Percentiles rank a stretch among this genome's conserved stretches.
These are phyloP conservation scores for Colletotrichum sidae DNA, from an alignment of 2,329 filamentous ascomycete genomes.

Conservation along the genomic window DNA sequence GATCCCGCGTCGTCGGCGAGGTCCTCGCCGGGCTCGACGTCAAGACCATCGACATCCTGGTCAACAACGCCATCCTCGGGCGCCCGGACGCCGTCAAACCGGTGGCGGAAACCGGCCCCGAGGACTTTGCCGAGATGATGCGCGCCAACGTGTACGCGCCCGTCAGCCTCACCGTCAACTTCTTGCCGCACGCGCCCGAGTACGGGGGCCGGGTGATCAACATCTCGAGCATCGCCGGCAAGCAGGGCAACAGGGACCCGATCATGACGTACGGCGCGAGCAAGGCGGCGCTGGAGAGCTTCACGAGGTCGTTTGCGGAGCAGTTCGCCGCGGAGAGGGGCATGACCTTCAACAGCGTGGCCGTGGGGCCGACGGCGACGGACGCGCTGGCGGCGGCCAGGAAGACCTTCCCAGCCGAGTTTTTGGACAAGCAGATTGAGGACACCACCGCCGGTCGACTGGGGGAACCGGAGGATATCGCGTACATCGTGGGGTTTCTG, in stretches of 20 bases:
- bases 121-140: constrained; percentile 15
- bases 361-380: constrained; percentile 44
- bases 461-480: constrained; percentile 21
- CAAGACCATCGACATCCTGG: constrained; percentile 21
- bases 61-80: constrained; percentile 21
- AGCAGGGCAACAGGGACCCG: constrained; percentile 10
- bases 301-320: constrained; percentile 44
- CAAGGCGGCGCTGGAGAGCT: constrained; percentile 48
- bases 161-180: constrained; percentile 46
- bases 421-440: background rate
- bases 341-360: constrained; percentile 46
- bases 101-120: constrained; percentile 4
- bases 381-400: background rate
- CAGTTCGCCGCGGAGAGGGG: constrained; percentile 43
- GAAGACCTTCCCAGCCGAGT: background rate
- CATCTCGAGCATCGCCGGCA: constrained; percentile 44
- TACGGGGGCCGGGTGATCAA: constrained; percentile 48
- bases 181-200: constrained; percentile 42
- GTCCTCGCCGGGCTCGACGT: constrained; percentile 1
- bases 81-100: background rate
- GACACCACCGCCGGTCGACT: constrained; percentile 4
- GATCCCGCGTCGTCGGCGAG: constrained; percentile 8
- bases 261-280: constrained; percentile 44
- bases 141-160: constrained; percentile 25
- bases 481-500: constrained; percentile 24